A percentile compares a stretch with the other conserved stretches of the same genome.
phyloP scores from a whole-genome alignment of 2,329 filamentous ascomycete genomes.

The Lachnellula subtilissima region DNA sequence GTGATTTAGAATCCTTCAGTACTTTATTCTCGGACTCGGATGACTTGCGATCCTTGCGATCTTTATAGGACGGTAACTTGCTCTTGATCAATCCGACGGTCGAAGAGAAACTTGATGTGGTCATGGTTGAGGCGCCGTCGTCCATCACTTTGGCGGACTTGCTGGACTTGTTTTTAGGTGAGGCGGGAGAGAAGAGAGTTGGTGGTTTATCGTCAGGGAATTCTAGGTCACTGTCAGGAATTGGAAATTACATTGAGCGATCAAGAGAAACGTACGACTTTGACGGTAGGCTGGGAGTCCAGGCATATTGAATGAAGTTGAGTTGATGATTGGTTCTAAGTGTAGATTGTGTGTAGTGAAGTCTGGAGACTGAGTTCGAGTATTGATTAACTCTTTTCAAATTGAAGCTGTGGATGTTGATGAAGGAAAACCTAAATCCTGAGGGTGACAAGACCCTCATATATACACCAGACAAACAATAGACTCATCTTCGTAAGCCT shows the following conservation, averaged over 20 bases:
- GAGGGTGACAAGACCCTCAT: conserved; percentile 5
- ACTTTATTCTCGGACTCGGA: conserved; percentile 8
- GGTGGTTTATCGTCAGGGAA: conserved; percentile 22
- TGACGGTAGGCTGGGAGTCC: neutral
- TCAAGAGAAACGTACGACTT: conserved; percentile 9
- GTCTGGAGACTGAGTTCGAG: neutral
- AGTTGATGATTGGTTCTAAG: neutral
- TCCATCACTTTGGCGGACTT: conserved; percentile 17
- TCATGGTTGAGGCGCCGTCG: conserved; percentile 19
- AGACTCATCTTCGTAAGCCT: conserved; percentile 5
- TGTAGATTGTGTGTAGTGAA: neutral
- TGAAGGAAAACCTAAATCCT: conserved; percentile 2
- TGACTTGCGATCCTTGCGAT: conserved; percentile 11
- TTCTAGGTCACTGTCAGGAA: conserved; percentile 6
- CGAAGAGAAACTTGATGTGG: conserved; percentile 24
- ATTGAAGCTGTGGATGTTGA: neutral
- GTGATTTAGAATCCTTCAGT: conserved; percentile 11
- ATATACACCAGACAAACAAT: conserved; percentile 4
- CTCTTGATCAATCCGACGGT: conserved; percentile 22
- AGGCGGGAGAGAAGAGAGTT: conserved; percentile 22
- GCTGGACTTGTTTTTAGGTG: conserved; percentile 18
- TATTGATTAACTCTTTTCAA: neutral
- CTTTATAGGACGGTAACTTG: conserved; percentile 17
- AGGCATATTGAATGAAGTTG: conserved; percentile 1
- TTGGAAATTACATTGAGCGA: neutral